Conservation (phyloP, 495 filamentous ascomycete species). For the Aspergillus panamensis region DNA sequence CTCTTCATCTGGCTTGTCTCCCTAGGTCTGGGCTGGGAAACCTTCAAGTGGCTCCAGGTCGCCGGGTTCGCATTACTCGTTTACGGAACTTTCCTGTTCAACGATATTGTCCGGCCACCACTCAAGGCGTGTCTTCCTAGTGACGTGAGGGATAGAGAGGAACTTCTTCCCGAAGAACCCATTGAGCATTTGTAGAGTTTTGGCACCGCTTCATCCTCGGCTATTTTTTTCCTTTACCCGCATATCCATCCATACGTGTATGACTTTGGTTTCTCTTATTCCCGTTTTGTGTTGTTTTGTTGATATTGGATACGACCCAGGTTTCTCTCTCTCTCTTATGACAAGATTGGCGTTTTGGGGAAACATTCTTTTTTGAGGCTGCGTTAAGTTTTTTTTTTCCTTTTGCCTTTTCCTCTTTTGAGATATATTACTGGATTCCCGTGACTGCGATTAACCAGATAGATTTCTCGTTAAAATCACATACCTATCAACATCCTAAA, state of each 20-base stretch:
- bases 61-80: constrained; percentile 83
- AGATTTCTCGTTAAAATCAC: too few species aligned
- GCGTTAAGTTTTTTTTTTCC: neutral
- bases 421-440: neutral
- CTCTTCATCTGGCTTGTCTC: constrained; percentile 98
- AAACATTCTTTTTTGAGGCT: neutral
- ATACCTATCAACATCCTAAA: too few species aligned
- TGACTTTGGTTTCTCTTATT: neutral
- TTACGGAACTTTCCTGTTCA: constrained; percentile 96
- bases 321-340: too few species aligned
- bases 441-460: too few species aligned
- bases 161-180: constrained; percentile 78
- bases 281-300: neutral
- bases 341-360: too few species aligned
- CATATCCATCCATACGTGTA: neutral
- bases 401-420: neutral
- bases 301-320: neutral
- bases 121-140: constrained; percentile 55
- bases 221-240: neutral
- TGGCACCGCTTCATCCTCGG: neutral
- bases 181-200: constrained; percentile 60
- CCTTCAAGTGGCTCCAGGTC: constrained; percentile 97
- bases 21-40: constrained; percentile 90
- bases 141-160: constrained; percentile 41
- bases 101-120: constrained; percentile 83